Conservation (phyloP, 805 yeast species). For the Lipomyces sp. region DNA sequence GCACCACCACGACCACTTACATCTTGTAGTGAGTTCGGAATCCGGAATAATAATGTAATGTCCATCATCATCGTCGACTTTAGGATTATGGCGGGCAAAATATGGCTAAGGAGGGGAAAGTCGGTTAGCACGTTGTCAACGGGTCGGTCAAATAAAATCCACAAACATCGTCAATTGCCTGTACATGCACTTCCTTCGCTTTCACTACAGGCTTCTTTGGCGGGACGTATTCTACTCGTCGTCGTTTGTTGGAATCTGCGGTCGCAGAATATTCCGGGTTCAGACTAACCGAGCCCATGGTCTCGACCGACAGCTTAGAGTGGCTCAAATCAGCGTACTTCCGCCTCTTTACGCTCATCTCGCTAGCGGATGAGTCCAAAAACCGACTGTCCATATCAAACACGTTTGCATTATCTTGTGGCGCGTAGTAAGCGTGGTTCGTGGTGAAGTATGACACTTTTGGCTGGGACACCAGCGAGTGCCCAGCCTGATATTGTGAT, state of each 20-base stretch:
- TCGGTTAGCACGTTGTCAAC: neutral
- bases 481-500: neutral
- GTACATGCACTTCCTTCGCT: conserved; percentile 43
- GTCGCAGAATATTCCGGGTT: neutral
- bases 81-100: conserved; percentile 9
- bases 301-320: conserved; percentile 1
- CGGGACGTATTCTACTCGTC: conserved; percentile 20
- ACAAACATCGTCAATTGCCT: conserved; percentile 38
- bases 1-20: conserved; percentile 11
- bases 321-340: conserved; percentile 15
- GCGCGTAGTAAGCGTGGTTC: neutral
- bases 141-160: neutral
- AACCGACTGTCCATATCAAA: conserved; percentile 1
- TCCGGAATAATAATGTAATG: conserved; percentile 47
- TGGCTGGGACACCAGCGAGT: neutral
- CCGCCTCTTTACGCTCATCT: conserved; percentile 18
- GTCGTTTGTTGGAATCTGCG: conserved; percentile 16
- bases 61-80: conserved; percentile 47
- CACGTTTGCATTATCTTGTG: neutral
- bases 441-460: neutral
- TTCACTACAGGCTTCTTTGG: conserved; percentile 39
- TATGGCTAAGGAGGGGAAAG: conserved; percentile 2
- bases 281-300: neutral
- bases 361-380: neutral
- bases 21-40: conserved; percentile 43